Base-by-base conservation (phyloP, 164 flowering plant genomes). In the Magnolia sinica region DNA sequence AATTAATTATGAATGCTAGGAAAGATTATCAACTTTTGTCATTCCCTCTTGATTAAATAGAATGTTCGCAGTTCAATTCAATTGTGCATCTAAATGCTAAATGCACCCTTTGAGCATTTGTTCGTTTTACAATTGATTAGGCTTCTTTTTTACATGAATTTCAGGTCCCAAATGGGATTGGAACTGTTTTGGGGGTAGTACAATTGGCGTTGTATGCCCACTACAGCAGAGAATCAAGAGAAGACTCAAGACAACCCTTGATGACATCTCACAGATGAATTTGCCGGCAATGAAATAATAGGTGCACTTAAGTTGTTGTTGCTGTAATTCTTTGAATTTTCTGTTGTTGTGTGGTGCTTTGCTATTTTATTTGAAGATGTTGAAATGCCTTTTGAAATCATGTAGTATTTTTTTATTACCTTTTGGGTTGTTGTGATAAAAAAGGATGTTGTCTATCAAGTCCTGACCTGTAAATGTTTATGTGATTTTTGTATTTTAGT, bases 81-180 rank as follows among this genome's bases (percentile, higher is more conserved):
- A 37, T 37, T 37, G 45, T 37, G 45, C 45, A 37, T 37, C 45
- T 37, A 37, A 37, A 37, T 37, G 45, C 45, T 37, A 37, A 37
- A 37, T 37, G 45, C 45, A 37, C 45, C 45, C 45, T 37, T 37
- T 69, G n/a, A 13, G 8, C 23, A 37, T 58, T 72, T 16, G 49
- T 37, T 55, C 10, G 7, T 19, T 51, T 59, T n/a, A 71, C 11
- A 20, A 59, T 23, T 49, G 23, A 61, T 61, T 20, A n/a, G 5
- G 6, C 19, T 22, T 49, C 45, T 37, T 6, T 23, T 31, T 58
- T 52, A 19, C 19, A 59, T 84, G 27, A 61, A 71, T 81, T 86
- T 75, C 96, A 95, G 99, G 87, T 88, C 49, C 99, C 99, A 55
- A 95, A 93, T 85, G 98, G 95, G 18, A 86, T 92, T 64, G 99